Evolutionary conservation across 73 alveolate genomes (phyloP).

Genomic region (Tetrahymena elliotti): DNA sequence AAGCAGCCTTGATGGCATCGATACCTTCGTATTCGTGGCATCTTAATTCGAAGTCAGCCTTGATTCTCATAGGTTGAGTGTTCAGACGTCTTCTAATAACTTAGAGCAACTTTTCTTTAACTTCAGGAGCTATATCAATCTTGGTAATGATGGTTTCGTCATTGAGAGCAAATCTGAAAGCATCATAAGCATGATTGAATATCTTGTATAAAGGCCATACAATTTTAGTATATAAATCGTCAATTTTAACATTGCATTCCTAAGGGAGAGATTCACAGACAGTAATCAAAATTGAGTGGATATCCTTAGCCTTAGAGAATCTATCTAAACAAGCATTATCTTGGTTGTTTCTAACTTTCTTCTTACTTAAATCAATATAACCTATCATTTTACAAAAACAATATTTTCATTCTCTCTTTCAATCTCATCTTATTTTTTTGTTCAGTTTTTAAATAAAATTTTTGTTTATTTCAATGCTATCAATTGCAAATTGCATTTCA

Average conservation of each 20-base stretch:
- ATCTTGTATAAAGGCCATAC: constrained; percentile 81
- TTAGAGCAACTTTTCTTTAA: constrained; percentile 54
- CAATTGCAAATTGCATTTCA: background rate
- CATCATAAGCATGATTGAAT: constrained; percentile 73
- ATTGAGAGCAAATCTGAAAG: constrained; percentile 59
- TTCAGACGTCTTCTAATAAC: constrained; percentile 69
- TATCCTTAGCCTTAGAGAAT: constrained; percentile 65
- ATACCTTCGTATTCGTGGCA: constrained; percentile 81
- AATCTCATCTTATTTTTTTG: background rate
- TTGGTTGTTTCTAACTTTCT: constrained; percentile 67
- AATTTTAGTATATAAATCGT: constrained; percentile 54
- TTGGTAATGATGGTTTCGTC: constrained; percentile 10
- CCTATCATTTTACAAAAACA: constrained; percentile 13
- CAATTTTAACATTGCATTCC: constrained; percentile 40
- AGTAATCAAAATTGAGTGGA: constrained; percentile 77
- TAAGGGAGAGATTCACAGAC: constrained; percentile 25
- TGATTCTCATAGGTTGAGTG: constrained; percentile 75
- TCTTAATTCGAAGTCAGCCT: constrained; percentile 75
- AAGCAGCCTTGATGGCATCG: constrained; percentile 76
- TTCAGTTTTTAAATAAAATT: background rate
- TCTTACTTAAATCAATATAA: constrained; percentile 81
- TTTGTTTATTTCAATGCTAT: background rate
- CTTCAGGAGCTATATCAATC: constrained; percentile 53
- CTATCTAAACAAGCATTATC: constrained; percentile 9
- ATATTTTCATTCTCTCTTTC: background rate